Percentiles rank a stretch among this genome's conserved stretches.
phyloP scores from a whole-genome alignment of 192 early-diverging fungal genomes.

The Gaertneriomyces sp. region DNA sequence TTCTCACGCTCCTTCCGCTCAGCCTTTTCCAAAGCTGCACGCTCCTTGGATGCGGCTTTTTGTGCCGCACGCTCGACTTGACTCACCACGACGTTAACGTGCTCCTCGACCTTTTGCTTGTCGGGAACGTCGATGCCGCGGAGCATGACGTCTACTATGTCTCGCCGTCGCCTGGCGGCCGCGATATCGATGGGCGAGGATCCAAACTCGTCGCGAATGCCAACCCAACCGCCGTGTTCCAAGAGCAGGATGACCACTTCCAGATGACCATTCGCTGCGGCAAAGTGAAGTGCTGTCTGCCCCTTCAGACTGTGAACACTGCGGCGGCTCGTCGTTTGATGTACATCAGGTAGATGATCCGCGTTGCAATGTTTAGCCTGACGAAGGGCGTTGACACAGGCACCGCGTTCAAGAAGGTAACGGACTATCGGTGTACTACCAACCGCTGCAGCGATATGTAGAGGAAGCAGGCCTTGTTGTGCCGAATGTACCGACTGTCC shows the following conservation, averaged over 20 bases:
- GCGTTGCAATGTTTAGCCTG: slow-evolving; percentile 4
- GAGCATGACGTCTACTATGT: slow-evolving; percentile 13
- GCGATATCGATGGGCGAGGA: slow-evolving; percentile 8
- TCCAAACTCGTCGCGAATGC: slow-evolving; percentile 7
- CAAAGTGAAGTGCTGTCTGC: slow-evolving; percentile 80
- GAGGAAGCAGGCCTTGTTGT: slow-evolving; percentile 63
- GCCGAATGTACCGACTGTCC: slow-evolving; percentile 68
- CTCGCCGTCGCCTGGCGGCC: background rate
- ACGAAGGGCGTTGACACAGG: slow-evolving; percentile 61
- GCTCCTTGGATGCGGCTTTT: no score
- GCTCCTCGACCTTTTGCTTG: background rate
- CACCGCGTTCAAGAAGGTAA: slow-evolving; percentile 66
- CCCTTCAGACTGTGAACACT: slow-evolving; percentile 29
- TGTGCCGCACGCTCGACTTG: no score
- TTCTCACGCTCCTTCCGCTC: no score
- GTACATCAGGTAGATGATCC: background rate
- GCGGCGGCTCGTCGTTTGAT: background rate
- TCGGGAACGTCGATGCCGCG: background rate
- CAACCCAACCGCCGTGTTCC: slow-evolving; percentile 47
- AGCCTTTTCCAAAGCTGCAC: no score
- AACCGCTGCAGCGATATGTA: slow-evolving; percentile 68
- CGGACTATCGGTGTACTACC: slow-evolving; percentile 60
- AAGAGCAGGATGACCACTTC: slow-evolving; percentile 62
- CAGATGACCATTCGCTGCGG: slow-evolving; percentile 70
- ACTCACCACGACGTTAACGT: background rate